A percentile compares a stretch with the other conserved stretches of the same genome.
These are phyloP conservation scores for Pezicula radicicola DNA, from an alignment of 2,329 filamentous ascomycete species.

Conservation along the genomic window DNA sequence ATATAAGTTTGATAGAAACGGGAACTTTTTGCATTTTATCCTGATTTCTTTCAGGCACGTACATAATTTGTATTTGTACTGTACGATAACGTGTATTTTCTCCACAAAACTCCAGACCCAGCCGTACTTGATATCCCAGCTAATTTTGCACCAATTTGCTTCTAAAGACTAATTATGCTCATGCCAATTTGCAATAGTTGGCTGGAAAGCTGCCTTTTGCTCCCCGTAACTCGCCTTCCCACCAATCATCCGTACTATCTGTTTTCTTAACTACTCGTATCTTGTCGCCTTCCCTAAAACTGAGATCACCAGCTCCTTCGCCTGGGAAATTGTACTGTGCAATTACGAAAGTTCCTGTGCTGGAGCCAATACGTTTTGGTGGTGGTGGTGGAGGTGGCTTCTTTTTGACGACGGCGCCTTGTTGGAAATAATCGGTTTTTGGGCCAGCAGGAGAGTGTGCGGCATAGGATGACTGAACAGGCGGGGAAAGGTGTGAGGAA, in stretches of 20 bases:
- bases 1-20: too few species aligned
- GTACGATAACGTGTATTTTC: too few species aligned
- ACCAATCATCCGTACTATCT: conserved; percentile 80
- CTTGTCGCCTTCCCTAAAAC: conserved; percentile 72
- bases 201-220: conserved; percentile 73
- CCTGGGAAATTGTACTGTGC: conserved; percentile 75
- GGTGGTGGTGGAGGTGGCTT: conserved; percentile 72
- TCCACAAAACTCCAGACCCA: too few species aligned
- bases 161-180: background rate
- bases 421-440: conserved; percentile 28
- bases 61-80: too few species aligned
- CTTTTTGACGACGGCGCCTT: conserved; percentile 54
- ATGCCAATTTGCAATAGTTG: conserved; percentile 65
- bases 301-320: conserved; percentile 66
- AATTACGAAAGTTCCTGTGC: conserved; percentile 45
- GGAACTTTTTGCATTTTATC: too few species aligned
- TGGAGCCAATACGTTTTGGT: conserved; percentile 52
- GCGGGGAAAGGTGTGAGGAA: conserved; percentile 18
- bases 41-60: too few species aligned
- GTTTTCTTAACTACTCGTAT: conserved; percentile 79
- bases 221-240: conserved; percentile 74
- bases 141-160: too few species aligned
- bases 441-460: conserved; percentile 24
- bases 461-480: conserved; percentile 19
- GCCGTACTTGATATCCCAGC: too few species aligned